A percentile compares a stretch with the other conserved stretches of the same genome.
phyloP scores from a whole-genome alignment of 2,329 filamentous ascomycete species.

The Fusarium equiseti region DNA sequence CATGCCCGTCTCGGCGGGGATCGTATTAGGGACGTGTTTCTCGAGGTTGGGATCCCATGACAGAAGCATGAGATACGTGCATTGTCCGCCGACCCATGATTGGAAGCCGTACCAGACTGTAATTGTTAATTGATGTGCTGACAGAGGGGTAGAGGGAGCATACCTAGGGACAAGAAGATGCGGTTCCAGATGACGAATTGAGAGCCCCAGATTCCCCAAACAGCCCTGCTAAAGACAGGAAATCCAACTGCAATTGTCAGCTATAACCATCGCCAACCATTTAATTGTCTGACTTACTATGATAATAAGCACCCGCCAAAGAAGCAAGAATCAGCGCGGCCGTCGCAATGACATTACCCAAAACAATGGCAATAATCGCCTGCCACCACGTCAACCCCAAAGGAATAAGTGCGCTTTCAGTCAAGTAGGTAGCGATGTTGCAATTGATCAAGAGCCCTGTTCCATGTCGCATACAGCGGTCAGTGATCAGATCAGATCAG shows the following conservation, averaged over 20 bases:
- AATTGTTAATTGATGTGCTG: background rate
- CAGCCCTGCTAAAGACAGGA: conserved; percentile 54
- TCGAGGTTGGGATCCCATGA: conserved; percentile 60
- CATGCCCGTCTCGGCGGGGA: conserved; percentile 57
- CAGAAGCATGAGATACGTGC: conserved; percentile 59
- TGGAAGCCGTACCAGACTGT: conserved; percentile 57
- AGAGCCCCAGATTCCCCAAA: conserved; percentile 58
- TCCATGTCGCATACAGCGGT: background rate
- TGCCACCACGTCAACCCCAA: conserved; percentile 58
- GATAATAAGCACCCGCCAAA: conserved; percentile 57
- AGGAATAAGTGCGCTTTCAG: conserved; percentile 57
- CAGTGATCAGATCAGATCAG: conserved; percentile 1
- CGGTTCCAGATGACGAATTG: conserved; percentile 58
- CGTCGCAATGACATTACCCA: conserved; percentile 56
- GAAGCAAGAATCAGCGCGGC: conserved; percentile 57
- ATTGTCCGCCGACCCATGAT: conserved; percentile 61
- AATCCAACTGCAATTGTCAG: conserved; percentile 50
- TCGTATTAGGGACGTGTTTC: conserved; percentile 56
- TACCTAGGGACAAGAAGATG: conserved; percentile 57
- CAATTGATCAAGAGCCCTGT: conserved; percentile 62
- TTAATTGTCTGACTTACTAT: conserved; percentile 47
- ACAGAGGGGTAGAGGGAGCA: background rate
- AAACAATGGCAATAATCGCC: conserved; percentile 56
- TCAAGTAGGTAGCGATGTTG: conserved; percentile 57
- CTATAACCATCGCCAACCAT: background rate